These are phyloP conservation scores for Biscutella laevigata DNA, from an alignment of 441 rosid genomes.

Conservation along the genomic window DNA sequence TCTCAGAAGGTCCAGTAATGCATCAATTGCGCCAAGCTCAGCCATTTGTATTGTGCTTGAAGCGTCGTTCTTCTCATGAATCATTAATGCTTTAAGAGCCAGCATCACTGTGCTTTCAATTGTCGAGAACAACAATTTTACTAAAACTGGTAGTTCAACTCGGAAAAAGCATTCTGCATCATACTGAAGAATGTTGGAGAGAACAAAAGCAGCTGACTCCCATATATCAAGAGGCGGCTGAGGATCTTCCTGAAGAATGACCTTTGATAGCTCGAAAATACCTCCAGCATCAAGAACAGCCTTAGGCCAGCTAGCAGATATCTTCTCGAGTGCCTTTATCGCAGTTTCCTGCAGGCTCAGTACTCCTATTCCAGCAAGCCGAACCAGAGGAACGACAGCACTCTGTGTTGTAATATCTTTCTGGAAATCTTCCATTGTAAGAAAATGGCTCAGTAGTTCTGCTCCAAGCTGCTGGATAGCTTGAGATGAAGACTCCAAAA, in stretches of 20 bases:
- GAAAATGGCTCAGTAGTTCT: conserved; percentile 88
- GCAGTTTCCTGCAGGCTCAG: conserved; percentile 94
- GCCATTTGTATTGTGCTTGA: conserved; percentile 98
- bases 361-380: conserved; percentile 79
- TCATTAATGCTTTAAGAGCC: conserved; percentile 86
- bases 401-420: conserved; percentile 71
- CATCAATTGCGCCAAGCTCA: conserved; percentile 93
- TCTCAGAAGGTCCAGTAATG: conserved; percentile 86
- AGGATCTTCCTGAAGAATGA: conserved; percentile 89
- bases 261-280: conserved; percentile 78
- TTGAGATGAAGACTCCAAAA: conserved; percentile 87
- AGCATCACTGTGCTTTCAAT: conserved; percentile 68
- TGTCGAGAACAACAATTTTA: conserved; percentile 74
- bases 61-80: conserved; percentile 86
- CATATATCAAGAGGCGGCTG: conserved; percentile 79
- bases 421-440: conserved; percentile 80
- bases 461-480: conserved; percentile 97
- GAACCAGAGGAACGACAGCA: conserved; percentile 77
- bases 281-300: conserved; percentile 97
- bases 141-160: conserved; percentile 79
- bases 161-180: conserved; percentile 86
- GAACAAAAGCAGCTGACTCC: conserved; percentile 95
- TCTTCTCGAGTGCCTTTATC: conserved; percentile 83
- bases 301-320: conserved; percentile 81
- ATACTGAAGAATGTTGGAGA: conserved; percentile 75